A percentile compares a stretch with the other conserved stretches of the same genome.
Evolutionary conservation across 176 grass and related monocot species (phyloP).

Genomic region (Phoenix dactylifera): DNA sequence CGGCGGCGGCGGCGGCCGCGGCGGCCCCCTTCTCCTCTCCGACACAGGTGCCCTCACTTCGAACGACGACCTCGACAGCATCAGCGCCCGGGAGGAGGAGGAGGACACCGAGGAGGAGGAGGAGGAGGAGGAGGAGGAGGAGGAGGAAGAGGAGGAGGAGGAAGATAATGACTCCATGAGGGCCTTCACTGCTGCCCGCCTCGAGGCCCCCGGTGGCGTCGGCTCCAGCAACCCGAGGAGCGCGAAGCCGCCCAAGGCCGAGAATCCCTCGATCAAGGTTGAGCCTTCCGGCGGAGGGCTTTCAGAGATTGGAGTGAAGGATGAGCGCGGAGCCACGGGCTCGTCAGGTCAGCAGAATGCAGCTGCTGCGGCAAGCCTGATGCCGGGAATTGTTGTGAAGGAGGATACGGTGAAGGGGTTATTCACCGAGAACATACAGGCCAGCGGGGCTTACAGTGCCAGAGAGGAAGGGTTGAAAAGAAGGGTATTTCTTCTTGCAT

Average conservation of each 20-base stretch:
- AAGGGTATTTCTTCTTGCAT: constrained; percentile 27
- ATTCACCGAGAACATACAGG: constrained; percentile 94
- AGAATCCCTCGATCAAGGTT: constrained; percentile 24
- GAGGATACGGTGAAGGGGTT: constrained; percentile 56
- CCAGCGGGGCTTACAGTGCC: constrained; percentile 83
- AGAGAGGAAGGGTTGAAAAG: constrained; percentile 90
- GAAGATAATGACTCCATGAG: constrained; percentile 38
- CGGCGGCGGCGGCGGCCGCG: background rate
- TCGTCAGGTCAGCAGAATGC: constrained; percentile 9
- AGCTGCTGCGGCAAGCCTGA: constrained; percentile 8
- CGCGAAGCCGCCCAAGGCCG: constrained; percentile 33
- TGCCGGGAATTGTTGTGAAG: constrained; percentile 31
- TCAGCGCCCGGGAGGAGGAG: constrained; percentile 39
- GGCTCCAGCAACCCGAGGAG: constrained; percentile 12
- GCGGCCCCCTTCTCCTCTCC: constrained; percentile 43
- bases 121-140: constrained; percentile 13
- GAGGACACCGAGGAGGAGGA: constrained; percentile 24
- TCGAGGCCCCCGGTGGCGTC: constrained; percentile 2
- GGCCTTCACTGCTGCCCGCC: constrained; percentile 34
- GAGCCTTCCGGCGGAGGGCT: constrained; percentile 14
- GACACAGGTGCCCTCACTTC: constrained; percentile 50
- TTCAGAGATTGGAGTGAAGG: constrained; percentile 19
- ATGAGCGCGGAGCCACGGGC: constrained; percentile 14
- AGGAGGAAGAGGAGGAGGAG: constrained; percentile 25
- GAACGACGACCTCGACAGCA: constrained; percentile 50